These are phyloP conservation scores for Yamadazyma oceani DNA, from an alignment of 1,139 yeast genomes.

Conservation along the genomic window DNA sequence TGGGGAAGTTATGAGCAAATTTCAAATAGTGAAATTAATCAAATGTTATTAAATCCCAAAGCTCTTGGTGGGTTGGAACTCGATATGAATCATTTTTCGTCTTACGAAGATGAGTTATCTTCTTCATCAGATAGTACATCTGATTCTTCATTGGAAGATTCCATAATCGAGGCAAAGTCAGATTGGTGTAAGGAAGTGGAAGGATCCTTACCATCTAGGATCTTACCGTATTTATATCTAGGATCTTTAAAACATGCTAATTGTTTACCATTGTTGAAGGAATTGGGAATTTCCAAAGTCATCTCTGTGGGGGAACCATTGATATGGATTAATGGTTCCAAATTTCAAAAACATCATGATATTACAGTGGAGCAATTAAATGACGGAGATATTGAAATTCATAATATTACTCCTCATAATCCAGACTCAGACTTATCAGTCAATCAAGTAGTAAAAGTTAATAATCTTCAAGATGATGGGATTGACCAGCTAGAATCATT, in stretches of 20 bases:
- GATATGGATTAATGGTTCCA: conserved; percentile 52
- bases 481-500: conserved; percentile 41
- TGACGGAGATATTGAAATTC: conserved; percentile 35
- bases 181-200: conserved; percentile 48
- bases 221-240: conserved; percentile 78
- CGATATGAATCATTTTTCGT: background rate
- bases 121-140: conserved; percentile 4
- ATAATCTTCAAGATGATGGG: conserved; percentile 50
- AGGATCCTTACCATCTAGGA: conserved; percentile 72
- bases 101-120: conserved; percentile 6
- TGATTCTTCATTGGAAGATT: conserved; percentile 6
- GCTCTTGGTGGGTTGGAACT: conserved; percentile 1
- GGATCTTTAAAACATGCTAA: conserved; percentile 87
- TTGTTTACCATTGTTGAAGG: conserved; percentile 58
- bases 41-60: conserved; percentile 25
- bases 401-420: conserved; percentile 23
- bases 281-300: conserved; percentile 70
- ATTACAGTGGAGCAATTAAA: conserved; percentile 25
- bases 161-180: conserved; percentile 4
- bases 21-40: conserved; percentile 33
- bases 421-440: conserved; percentile 14
- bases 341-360: conserved; percentile 28
- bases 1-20: conserved; percentile 31
- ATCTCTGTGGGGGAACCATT: conserved; percentile 86
- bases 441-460: conserved; percentile 42